Conservation (phyloP, 1,284 basidiomycete genomes). For the Apiotrichum siamense region DNA sequence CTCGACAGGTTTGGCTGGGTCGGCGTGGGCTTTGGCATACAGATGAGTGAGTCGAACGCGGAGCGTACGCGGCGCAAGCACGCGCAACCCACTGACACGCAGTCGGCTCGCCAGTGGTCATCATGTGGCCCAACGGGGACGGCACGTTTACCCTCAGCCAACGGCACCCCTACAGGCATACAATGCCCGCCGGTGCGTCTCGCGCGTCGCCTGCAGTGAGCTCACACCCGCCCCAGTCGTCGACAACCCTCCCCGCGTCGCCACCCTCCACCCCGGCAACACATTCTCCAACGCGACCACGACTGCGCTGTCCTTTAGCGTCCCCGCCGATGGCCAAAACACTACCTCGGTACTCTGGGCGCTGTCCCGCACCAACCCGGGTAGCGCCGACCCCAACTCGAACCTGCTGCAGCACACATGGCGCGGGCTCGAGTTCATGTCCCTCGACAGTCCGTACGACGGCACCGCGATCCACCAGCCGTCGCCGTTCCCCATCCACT, state of each 20-base stretch:
- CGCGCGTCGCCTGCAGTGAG: too few relatives aligned
- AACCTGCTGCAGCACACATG: slow-evolving; percentile 49
- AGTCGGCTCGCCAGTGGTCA: slow-evolving; percentile 56
- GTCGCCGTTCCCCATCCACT: background rate
- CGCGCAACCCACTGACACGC: background rate
- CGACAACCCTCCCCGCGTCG: slow-evolving; percentile 50
- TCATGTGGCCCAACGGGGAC: slow-evolving; percentile 59
- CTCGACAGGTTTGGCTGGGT: slow-evolving; percentile 12
- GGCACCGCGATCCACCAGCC: background rate
- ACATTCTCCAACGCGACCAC: slow-evolving; percentile 39
- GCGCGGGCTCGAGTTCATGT: slow-evolving; percentile 2
- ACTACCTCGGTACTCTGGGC: slow-evolving; percentile 53
- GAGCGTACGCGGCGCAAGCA: too few relatives aligned
- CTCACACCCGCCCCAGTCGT: slow-evolving; percentile 17
- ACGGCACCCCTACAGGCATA: slow-evolving; percentile 50
- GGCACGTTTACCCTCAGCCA: slow-evolving; percentile 58
- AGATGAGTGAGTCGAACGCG: slow-evolving; percentile 12
- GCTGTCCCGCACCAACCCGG: slow-evolving; percentile 50
- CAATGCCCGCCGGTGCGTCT: slow-evolving; percentile 51
- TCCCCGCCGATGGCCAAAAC: slow-evolving; percentile 49
- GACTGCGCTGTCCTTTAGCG: slow-evolving; percentile 49
- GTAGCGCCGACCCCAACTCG: slow-evolving; percentile 45
- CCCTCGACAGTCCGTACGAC: background rate
- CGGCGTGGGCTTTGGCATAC: slow-evolving; percentile 5
- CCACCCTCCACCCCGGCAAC: slow-evolving; percentile 45